Evolutionary conservation across 2,329 filamentous ascomycete species (phyloP).

Genomic region (Aspergillus floridensis): DNA sequence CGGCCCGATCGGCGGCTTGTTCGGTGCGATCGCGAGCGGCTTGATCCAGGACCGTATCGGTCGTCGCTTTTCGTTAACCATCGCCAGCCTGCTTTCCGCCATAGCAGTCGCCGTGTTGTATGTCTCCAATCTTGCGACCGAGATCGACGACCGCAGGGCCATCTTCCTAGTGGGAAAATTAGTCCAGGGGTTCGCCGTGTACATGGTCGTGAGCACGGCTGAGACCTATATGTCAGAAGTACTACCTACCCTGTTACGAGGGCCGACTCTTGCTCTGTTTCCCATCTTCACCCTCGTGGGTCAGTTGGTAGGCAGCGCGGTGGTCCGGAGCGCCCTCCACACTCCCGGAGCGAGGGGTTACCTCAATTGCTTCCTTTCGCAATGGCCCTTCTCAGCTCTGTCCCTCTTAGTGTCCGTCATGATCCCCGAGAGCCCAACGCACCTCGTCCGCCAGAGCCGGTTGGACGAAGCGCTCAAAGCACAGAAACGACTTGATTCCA

Average conservation of each 20-base stretch:
- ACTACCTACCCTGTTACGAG: conserved; percentile 47
- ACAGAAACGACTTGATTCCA: conserved; percentile 51
- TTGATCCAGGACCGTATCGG: conserved; percentile 43
- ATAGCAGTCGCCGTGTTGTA: conserved; percentile 38
- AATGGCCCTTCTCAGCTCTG: conserved; percentile 35
- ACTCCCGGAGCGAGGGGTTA: conserved; percentile 24
- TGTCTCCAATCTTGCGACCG: conserved; percentile 30
- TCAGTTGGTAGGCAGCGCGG: conserved; percentile 47
- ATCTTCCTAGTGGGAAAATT: conserved; percentile 48
- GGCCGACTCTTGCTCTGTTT: conserved; percentile 49
- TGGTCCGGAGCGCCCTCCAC: conserved; percentile 40
- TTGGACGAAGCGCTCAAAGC: conserved; percentile 41
- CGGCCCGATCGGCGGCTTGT: conserved; percentile 39
- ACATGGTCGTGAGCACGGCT: conserved; percentile 44
- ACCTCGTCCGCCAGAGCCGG: conserved; percentile 45
- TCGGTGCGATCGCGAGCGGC: conserved; percentile 41
- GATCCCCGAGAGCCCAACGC: conserved; percentile 54
- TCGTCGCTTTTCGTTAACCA: conserved; percentile 36
- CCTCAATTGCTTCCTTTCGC: conserved; percentile 29
- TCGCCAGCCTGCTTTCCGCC: conserved; percentile 40
- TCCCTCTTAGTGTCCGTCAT: conserved; percentile 45
- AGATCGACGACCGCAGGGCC: conserved; percentile 31
- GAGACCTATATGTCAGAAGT: conserved; percentile 54
- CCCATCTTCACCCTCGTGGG: conserved; percentile 51
- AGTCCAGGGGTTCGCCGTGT: conserved; percentile 48